Evolutionary conservation across 371 early-diverging fungal species (phyloP).

Genomic region (Apophysomyces ossiformis): DNA sequence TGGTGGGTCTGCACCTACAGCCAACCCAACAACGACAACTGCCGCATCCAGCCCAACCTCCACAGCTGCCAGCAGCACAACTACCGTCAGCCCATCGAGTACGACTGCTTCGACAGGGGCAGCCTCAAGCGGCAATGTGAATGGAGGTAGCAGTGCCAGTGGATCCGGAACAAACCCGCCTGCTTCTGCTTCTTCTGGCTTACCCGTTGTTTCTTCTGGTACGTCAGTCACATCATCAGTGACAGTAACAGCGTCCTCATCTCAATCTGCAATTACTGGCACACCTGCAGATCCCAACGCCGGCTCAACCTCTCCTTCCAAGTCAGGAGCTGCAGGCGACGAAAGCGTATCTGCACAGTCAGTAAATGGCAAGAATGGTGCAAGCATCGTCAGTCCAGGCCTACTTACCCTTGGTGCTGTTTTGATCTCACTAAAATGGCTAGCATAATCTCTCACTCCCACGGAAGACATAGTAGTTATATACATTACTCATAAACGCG

Average conservation of each 20-base stretch:
- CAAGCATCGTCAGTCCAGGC: not conserved
- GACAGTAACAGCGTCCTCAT: slow-evolving; percentile 4
- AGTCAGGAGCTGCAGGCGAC: slow-evolving; percentile 2
- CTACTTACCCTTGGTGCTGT: not conserved
- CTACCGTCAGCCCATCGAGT: slow-evolving; percentile 9
- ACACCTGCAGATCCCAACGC: slow-evolving; percentile 7
- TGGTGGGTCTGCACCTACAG: not conserved
- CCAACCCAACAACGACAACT: slow-evolving; percentile 3
- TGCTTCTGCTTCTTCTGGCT: not conserved
- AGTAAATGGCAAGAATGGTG: slow-evolving; percentile 6
- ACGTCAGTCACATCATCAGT: slow-evolving; percentile 15
- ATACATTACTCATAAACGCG: too few species aligned
- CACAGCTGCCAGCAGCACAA: slow-evolving; percentile 10
- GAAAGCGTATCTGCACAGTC: slow-evolving; percentile 22
- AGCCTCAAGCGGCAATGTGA: slow-evolving; percentile 11
- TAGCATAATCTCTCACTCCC: not conserved
- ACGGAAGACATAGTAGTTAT: too few species aligned
- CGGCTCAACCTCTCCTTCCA: slow-evolving; percentile 7
- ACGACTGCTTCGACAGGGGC: slow-evolving; percentile 11
- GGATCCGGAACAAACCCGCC: not conserved
- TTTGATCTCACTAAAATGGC: not conserved
- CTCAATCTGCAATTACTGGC: slow-evolving; percentile 5
- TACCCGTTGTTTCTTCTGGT: slow-evolving; percentile 1
- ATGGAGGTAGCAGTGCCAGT: not conserved
- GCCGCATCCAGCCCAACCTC: not conserved